Evolutionary conservation across 148 eudicot species (phyloP).

Genomic region (Cornus suecica): DNA sequence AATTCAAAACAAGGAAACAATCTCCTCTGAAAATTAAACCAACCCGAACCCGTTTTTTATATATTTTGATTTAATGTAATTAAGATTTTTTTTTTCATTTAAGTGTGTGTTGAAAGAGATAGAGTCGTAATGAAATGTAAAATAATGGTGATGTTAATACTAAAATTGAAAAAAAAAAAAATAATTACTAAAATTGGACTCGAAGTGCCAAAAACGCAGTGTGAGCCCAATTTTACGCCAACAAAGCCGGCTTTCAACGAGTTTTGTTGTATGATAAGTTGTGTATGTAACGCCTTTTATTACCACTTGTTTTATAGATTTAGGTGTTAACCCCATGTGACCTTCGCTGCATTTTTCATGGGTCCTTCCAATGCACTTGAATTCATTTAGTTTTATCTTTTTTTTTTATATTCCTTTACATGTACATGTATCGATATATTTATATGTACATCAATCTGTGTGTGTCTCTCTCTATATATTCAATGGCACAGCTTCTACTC

Average conservation of each 20-base stretch:
- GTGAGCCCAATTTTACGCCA: conserved; percentile 45
- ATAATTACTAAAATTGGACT: neutral
- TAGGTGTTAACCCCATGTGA: conserved; percentile 68
- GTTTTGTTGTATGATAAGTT: conserved; percentile 25
- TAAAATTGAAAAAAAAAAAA: too few species aligned
- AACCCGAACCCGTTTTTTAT: too few species aligned
- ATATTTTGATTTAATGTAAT: too few species aligned
- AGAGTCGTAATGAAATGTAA: neutral
- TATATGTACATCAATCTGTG: too few species aligned
- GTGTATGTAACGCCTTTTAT: conserved; percentile 33
- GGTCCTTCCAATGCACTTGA: conserved; percentile 31
- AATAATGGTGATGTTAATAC: neutral
- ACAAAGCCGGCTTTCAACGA: conserved; percentile 49
- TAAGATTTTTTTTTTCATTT: neutral
- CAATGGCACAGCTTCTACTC: conserved; percentile 20
- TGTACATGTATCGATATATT: neutral
- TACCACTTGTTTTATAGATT: conserved; percentile 14
- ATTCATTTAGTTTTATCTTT: neutral
- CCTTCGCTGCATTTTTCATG: conserved; percentile 54
- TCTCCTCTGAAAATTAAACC: too few species aligned
- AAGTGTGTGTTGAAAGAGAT: neutral
- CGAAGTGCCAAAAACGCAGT: conserved; percentile 38
- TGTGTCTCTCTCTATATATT: conserved; percentile 19
- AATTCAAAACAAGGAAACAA: too few species aligned
- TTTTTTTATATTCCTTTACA: neutral